These are phyloP conservation scores for Mycena epipterygia DNA, from an alignment of 768 basidiomycete genomes.

Conservation along the genomic window DNA sequence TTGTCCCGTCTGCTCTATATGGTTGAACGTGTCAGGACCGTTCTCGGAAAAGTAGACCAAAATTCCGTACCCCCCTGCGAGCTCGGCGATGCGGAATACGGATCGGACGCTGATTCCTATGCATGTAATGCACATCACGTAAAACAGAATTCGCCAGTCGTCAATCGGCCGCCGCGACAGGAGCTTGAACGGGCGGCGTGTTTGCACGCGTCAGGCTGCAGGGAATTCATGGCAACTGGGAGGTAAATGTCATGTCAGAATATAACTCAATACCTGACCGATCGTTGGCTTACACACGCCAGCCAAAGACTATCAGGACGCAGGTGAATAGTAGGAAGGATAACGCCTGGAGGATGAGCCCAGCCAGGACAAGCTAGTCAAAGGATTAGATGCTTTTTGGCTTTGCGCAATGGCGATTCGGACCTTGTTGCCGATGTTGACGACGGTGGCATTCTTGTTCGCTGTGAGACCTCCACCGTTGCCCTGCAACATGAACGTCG, in stretches of 20 bases:
- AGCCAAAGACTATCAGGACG: conserved; percentile 49
- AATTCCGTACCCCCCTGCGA: conserved; percentile 57
- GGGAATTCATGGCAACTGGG: conserved; percentile 18
- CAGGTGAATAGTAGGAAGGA: conserved; percentile 55
- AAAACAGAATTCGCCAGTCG: conserved; percentile 28
- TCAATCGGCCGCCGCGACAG: conserved; percentile 18
- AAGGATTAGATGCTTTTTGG: too few species aligned
- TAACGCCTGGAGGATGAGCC: conserved; percentile 56
- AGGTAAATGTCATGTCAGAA: not conserved
- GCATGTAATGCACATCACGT: conserved; percentile 9
- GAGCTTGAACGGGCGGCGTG: conserved; percentile 5
- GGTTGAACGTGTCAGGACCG: not conserved
- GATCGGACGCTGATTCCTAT: conserved; percentile 58
- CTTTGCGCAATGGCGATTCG: too few species aligned
- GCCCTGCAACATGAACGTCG: conserved; percentile 67
- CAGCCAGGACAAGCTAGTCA: conserved; percentile 55
- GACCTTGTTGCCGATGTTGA: conserved; percentile 44
- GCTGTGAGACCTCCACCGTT: conserved; percentile 52
- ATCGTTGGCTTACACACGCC: conserved; percentile 16
- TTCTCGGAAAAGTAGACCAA: not conserved
- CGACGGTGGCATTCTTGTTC: conserved; percentile 21
- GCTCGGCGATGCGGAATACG: conserved; percentile 62
- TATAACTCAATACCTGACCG: not conserved
- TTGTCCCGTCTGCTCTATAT: conserved; percentile 46
- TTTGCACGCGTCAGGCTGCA: not conserved